Percentiles rank a stretch among this genome's conserved stretches.
Evolutionary conservation across 805 yeast species (phyloP).

Genomic region (Yamadazyma endophytica): DNA sequence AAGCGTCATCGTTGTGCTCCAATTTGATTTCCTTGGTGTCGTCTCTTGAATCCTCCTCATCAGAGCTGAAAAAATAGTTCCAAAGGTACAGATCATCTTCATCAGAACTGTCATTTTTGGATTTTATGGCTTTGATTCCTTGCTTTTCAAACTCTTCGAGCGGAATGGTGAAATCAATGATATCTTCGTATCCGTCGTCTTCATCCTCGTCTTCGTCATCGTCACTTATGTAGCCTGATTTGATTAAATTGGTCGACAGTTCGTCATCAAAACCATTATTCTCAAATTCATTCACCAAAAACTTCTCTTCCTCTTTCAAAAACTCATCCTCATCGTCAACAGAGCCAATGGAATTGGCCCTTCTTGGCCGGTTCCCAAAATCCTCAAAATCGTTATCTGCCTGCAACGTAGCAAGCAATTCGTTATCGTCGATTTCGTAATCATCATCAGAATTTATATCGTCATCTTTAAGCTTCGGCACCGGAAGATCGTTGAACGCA

Average conservation of each 20-base stretch:
- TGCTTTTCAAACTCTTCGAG: conserved; percentile 15
- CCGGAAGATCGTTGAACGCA: conserved; percentile 38
- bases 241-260: conserved; percentile 12
- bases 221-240: conserved; percentile 3
- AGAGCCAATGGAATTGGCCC: conserved; percentile 28
- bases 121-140: conserved; percentile 2
- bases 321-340: conserved; percentile 34
- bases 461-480: conserved; percentile 49
- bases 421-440: conserved; percentile 53
- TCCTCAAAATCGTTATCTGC: conserved; percentile 44
- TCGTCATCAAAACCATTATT: conserved; percentile 44
- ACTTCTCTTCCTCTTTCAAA: conserved; percentile 41
- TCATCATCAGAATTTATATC: conserved; percentile 59
- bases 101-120: conserved; percentile 17
- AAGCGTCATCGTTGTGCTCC: conserved; percentile 1
- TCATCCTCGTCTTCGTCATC: conserved; percentile 26
- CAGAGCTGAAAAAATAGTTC: conserved; percentile 63
- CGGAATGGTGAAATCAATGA: conserved; percentile 33
- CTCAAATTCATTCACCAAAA: conserved; percentile 43
- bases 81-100: conserved; percentile 70
- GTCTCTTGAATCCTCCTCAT: conserved; percentile 25
- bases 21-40: conserved; percentile 1
- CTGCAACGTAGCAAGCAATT: conserved; percentile 41
- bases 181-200: conserved; percentile 40
- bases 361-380: conserved; percentile 16